phyloP scores from a whole-genome alignment of 139 green algal genomes.

The Monoraphidium neglectum region DNA sequence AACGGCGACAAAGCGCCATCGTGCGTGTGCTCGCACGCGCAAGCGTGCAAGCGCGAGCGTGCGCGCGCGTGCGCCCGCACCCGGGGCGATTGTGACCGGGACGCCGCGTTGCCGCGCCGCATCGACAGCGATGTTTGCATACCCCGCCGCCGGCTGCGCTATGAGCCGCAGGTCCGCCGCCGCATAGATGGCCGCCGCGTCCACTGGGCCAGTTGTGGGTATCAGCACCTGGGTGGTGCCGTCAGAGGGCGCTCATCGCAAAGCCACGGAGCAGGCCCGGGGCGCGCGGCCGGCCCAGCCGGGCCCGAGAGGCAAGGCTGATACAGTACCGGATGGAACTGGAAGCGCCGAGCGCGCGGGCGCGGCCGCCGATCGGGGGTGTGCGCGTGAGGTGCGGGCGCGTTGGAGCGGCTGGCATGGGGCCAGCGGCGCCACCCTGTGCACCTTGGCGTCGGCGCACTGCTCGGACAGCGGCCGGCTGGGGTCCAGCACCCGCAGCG shows the following conservation, averaged over 20 bases:
- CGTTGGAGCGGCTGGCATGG: no score
- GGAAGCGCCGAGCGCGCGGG: no score
- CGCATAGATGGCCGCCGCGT: slow-evolving; percentile 27
- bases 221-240: slow-evolving; percentile 61
- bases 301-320: no score
- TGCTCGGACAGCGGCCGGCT: slow-evolving; percentile 15
- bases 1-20: neutral
- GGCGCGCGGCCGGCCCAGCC: no score
- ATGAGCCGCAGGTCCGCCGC: slow-evolving; percentile 42
- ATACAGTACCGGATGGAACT: no score
- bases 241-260: no score
- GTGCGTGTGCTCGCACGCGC: neutral
- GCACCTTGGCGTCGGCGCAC: neutral
- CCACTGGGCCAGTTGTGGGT: slow-evolving; percentile 49
- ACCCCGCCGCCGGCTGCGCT: slow-evolving; percentile 48
- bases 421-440: no score
- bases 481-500: slow-evolving; percentile 39
- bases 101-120: slow-evolving; percentile 38
- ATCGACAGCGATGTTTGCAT: slow-evolving; percentile 57
- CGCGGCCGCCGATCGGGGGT: no score
- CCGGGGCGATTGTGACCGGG: slow-evolving; percentile 53
- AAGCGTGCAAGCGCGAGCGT: neutral
- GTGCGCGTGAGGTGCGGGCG: no score
- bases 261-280: no score
- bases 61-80: slow-evolving; percentile 3